Percentiles rank a stretch among this genome's conserved stretches.
phyloP scores from a whole-genome alignment of 2,329 filamentous ascomycete species.

The Pestalotiopsis sp. region DNA sequence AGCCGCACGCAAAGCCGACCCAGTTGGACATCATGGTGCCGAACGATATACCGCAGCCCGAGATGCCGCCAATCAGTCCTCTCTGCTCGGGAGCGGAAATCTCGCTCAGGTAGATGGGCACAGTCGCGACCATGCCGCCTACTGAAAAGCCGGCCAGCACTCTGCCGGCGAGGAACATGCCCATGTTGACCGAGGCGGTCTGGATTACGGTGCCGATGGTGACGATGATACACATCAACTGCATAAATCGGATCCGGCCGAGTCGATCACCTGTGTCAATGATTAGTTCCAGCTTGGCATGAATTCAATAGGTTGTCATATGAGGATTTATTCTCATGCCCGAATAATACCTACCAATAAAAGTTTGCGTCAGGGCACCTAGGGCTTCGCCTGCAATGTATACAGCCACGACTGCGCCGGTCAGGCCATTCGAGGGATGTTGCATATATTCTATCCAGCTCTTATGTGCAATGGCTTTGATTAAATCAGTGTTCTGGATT shows the following conservation, averaged over 20 bases:
- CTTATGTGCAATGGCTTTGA: slow-evolving; percentile 54
- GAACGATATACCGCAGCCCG: slow-evolving; percentile 54
- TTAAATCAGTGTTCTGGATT: not conserved
- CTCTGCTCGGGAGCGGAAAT: slow-evolving; percentile 48
- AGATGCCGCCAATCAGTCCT: slow-evolving; percentile 54
- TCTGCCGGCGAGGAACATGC: slow-evolving; percentile 53
- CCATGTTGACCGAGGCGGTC: slow-evolving; percentile 53
- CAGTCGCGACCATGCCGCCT: slow-evolving; percentile 49
- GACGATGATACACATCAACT: slow-evolving; percentile 52
- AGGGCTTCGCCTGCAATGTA: slow-evolving; percentile 61
- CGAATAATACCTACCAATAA: no score
- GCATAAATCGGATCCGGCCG: slow-evolving; percentile 54
- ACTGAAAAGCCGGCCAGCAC: slow-evolving; percentile 43
- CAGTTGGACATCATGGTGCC: slow-evolving; percentile 59
- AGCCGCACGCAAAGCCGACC: slow-evolving; percentile 56
- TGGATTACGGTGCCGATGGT: slow-evolving; percentile 55
- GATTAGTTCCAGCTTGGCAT: no score
- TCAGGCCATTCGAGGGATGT: slow-evolving; percentile 53
- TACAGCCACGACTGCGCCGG: slow-evolving; percentile 54
- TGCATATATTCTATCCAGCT: slow-evolving; percentile 62
- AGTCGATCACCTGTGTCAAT: slow-evolving; percentile 38
- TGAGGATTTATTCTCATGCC: no score
- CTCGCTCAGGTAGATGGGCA: slow-evolving; percentile 56
- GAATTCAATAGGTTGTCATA: no score
- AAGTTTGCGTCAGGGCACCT: slow-evolving; percentile 53